These are phyloP conservation scores for Scorias spongiosa DNA, from an alignment of 2,329 filamentous ascomycete genomes.

Conservation along the genomic window DNA sequence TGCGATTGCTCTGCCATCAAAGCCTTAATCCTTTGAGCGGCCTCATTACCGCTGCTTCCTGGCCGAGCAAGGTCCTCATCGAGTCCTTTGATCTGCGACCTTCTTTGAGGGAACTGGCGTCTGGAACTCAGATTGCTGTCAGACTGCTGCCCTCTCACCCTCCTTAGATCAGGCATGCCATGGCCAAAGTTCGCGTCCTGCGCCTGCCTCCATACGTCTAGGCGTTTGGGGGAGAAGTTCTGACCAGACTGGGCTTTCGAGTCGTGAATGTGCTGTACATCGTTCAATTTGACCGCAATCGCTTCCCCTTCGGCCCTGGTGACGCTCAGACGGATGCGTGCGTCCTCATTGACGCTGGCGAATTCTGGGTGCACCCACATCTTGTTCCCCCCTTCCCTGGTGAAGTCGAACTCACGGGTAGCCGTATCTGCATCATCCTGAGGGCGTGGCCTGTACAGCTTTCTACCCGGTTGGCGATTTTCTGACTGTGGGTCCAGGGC, in stretches of 20 bases:
- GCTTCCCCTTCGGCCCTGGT: slow-evolving; percentile 16
- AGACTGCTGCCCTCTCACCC: not conserved
- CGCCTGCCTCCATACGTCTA: not conserved
- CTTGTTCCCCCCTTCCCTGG: slow-evolving; percentile 36
- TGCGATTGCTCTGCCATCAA: not conserved
- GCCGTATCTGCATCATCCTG: slow-evolving; percentile 26
- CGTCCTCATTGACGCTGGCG: slow-evolving; percentile 30
- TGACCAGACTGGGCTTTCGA: not conserved
- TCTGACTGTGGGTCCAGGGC: slow-evolving; percentile 19
- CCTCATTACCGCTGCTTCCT: not conserved
- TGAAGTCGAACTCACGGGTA: slow-evolving; percentile 24
- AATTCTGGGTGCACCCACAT: slow-evolving; percentile 34
- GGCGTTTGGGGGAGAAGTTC: not conserved
- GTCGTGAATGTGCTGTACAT: not conserved
- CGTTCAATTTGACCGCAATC: slow-evolving; percentile 16
- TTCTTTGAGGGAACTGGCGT: not conserved
- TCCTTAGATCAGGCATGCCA: not conserved
- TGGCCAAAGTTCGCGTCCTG: not conserved
- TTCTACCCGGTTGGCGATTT: not conserved
- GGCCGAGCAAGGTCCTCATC: not conserved
- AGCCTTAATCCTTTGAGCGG: not conserved
- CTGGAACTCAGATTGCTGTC: not conserved
- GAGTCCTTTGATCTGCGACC: not conserved
- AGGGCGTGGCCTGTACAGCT: slow-evolving; percentile 7
- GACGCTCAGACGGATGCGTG: slow-evolving; percentile 26